These are phyloP conservation scores for Aethionema arabicum DNA, from an alignment of 345 rosid species.

Conservation along the genomic window DNA sequence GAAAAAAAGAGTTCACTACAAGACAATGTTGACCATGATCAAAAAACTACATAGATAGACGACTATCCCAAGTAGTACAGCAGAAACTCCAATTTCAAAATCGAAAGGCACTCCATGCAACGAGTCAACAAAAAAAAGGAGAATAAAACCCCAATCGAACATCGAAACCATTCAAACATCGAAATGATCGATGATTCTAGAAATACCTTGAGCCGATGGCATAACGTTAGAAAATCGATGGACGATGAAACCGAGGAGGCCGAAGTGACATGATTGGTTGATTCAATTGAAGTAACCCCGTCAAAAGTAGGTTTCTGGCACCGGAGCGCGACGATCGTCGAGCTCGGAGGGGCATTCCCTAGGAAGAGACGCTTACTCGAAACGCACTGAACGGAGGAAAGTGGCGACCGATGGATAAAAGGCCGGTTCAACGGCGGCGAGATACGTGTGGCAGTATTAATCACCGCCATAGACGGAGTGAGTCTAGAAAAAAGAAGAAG, in stretches of 20 bases:
- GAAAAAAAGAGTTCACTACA: slow-evolving; percentile 10
- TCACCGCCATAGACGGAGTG: slow-evolving; percentile 44
- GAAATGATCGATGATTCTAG: not conserved
- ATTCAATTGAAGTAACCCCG: slow-evolving; percentile 34
- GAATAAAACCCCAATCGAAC: not conserved
- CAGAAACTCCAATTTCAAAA: not conserved
- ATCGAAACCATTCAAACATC: not conserved
- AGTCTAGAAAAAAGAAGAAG: not conserved
- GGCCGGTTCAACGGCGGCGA: slow-evolving; percentile 40
- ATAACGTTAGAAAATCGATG: slow-evolving; percentile 83
- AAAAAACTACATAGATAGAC: not conserved
- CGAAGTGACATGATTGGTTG: slow-evolving; percentile 35
- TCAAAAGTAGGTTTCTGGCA: slow-evolving; percentile 43
- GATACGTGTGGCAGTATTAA: slow-evolving; percentile 37
- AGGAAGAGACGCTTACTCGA: slow-evolving; percentile 33
- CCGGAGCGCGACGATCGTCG: slow-evolving; percentile 46
- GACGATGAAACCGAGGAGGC: slow-evolving; percentile 53
- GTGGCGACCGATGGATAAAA: slow-evolving; percentile 33
- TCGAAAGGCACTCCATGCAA: not conserved
- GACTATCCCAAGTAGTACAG: not conserved
- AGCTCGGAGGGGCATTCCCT: slow-evolving; percentile 32
- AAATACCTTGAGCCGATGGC: slow-evolving; percentile 82
- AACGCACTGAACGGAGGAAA: slow-evolving; percentile 32
- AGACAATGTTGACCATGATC: slow-evolving; percentile 5
- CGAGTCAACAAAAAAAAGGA: not conserved